Base-by-base conservation (phyloP, 768 basidiomycete genomes). In the Thelephora ganbajun region DNA sequence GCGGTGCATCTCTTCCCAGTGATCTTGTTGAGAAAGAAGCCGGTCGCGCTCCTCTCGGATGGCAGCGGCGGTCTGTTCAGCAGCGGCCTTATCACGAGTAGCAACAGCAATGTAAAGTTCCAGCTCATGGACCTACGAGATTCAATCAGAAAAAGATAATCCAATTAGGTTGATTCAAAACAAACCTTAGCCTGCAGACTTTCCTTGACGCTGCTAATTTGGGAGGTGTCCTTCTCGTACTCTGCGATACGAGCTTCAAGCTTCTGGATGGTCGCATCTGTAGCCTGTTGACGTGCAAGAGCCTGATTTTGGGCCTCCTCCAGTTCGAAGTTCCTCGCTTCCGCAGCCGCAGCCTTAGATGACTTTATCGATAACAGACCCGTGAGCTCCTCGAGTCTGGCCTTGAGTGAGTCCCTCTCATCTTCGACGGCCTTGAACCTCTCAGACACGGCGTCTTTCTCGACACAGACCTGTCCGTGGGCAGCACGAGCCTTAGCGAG, bases 291-390 rank as follows among this genome's bases (percentile, higher is more conserved):
- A 35, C 83, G 71, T 9, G 76, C 73, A 50, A 88, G 66, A 34
- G 86, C 83, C 56, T 82, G 74, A 1, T 79, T 67, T n/a, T 88
- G 67, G 0, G 82, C 83, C 33, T 79, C 77, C 60, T 89, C 81
- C 12, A 86, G 68, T 51, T 85, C 80, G 23, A 61, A 59, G 53
- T 76, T 78, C 54, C 67, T 63, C 43, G 70, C 63, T 49, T 74
- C 73, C 13, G 79, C 60, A 0, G 72, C 60, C 14, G 65, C 63
- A 2, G 66, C 54, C 51, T 80, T 78, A 4, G 68, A 59, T 5
- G 67, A 62, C 48, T 71, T 78, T 3, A 65, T 58, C 11, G 67
- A 57, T 42, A 62, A 63, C 16, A 64, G 56, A 2, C 63, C 56
- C 52, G 83, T 74, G 35, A 76, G 45, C 47, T 76, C 76, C 50